phyloP scores from a whole-genome alignment of 2,329 filamentous ascomycete genomes.

The Scytalidium lignicola region DNA sequence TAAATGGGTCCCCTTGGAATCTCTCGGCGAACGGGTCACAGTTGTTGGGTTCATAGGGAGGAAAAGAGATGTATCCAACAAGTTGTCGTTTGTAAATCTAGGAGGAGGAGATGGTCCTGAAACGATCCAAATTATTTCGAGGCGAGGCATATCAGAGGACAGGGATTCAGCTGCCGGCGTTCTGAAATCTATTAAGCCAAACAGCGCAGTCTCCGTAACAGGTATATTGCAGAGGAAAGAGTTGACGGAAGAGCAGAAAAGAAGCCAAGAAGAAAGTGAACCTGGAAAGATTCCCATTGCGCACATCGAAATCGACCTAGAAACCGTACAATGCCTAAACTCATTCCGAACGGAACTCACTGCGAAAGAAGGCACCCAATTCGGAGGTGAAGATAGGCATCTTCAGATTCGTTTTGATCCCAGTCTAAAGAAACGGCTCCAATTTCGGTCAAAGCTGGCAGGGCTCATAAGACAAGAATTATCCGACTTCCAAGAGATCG shows the following conservation, averaged over 20 bases:
- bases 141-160: constrained; percentile 3
- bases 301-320: constrained; percentile 54
- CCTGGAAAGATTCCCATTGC: constrained; percentile 3
- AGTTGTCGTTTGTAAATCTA: constrained; percentile 63
- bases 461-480: constrained; percentile 39
- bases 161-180: constrained; percentile 29
- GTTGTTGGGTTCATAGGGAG: constrained; percentile 70
- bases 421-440: constrained; percentile 61
- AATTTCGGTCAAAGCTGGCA: constrained; percentile 60
- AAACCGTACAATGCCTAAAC: constrained; percentile 63
- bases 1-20: constrained; percentile 2
- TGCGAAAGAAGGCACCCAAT: constrained; percentile 65
- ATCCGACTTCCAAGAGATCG: constrained; percentile 52
- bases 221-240: constrained; percentile 27
- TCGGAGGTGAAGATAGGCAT: constrained; percentile 71
- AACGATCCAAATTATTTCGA: constrained; percentile 45
- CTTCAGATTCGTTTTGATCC: constrained; percentile 76
- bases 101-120: constrained; percentile 31
- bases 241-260: constrained; percentile 14
- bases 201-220: constrained; percentile 48
- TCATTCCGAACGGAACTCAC: constrained; percentile 71
- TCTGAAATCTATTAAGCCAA: constrained; percentile 42
- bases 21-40: constrained; percentile 37
- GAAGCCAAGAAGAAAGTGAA: constrained; percentile 1
- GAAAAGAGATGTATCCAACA: constrained; percentile 61